A percentile compares a stretch with the other conserved stretches of the same genome.
These are phyloP conservation scores for Scutellaria galericulata DNA, from an alignment of 257 asterid species.

Conservation along the genomic window DNA sequence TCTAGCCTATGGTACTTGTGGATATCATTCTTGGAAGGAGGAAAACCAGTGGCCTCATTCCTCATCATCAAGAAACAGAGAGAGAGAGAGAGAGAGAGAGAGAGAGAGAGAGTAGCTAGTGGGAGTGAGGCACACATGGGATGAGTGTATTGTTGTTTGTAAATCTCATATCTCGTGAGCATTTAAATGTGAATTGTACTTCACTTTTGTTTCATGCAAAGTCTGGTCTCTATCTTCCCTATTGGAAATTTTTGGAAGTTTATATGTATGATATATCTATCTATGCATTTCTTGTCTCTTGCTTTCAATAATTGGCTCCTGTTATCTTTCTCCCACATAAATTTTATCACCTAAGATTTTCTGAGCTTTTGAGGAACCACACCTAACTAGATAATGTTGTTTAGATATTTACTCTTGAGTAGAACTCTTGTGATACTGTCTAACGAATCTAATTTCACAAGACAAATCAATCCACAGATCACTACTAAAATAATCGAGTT, in stretches of 20 bases:
- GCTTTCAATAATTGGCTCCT: constrained; percentile 39
- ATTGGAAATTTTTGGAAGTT: constrained; percentile 43
- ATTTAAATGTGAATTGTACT: constrained; percentile 31
- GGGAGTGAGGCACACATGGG: constrained; percentile 18
- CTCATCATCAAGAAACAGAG: constrained; percentile 41
- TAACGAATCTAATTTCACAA: too few relatives aligned
- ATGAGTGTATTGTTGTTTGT: not conserved
- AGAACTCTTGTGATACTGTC: too few relatives aligned
- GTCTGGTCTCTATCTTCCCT: constrained; percentile 61
- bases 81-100: not conserved
- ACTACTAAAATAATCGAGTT: not conserved
- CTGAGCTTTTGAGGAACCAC: not conserved
- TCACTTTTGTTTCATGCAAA: constrained; percentile 41
- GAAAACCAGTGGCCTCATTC: constrained; percentile 27
- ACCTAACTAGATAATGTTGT: constrained; percentile 28
- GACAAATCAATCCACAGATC: not conserved
- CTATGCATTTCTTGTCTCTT: constrained; percentile 32
- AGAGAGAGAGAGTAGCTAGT: not conserved
- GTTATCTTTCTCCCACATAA: constrained; percentile 31
- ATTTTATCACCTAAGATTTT: constrained; percentile 39
- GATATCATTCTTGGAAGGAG: constrained; percentile 30
- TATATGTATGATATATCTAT: not conserved
- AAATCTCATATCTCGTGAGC: constrained; percentile 33
- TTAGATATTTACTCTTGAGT: not conserved
- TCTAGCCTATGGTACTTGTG: constrained; percentile 18